Evolutionary conservation across 306 rosid genomes (phyloP).

Genomic region (Vigna hirtella): DNA sequence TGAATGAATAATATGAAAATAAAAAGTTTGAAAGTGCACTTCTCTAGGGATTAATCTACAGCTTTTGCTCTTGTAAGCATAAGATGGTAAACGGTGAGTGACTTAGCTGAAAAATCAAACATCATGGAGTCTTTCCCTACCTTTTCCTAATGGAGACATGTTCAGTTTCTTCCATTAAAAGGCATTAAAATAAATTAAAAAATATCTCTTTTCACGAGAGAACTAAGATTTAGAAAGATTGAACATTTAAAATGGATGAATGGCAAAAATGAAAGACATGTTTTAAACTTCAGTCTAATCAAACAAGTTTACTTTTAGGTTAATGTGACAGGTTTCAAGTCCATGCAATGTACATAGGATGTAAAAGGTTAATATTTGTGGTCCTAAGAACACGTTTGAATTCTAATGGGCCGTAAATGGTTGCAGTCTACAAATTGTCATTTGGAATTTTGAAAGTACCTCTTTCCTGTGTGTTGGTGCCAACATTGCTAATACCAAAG

Average conservation of each 20-base stretch:
- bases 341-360: background rate
- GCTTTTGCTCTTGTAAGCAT: constrained; percentile 1
- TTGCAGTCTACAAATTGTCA: background rate
- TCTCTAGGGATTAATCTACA: constrained; percentile 9
- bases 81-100: background rate
- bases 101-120: background rate
- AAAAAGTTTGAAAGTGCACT: background rate
- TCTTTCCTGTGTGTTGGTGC: background rate
- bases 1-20: constrained; percentile 3
- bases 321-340: background rate
- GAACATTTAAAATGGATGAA: background rate
- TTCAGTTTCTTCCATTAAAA: constrained; percentile 4
- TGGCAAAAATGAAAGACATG: background rate
- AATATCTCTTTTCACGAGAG: background rate
- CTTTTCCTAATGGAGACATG: background rate
- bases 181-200: background rate
- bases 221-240: too few species aligned
- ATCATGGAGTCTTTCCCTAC: background rate
- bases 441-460: background rate
- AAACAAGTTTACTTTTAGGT: background rate
- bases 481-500: background rate
- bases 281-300: background rate
- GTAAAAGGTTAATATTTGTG: background rate
- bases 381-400: constrained; percentile 25
- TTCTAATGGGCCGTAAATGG: background rate